Conservation (phyloP, 2,329 filamentous ascomycete genomes). For the Volutella citrinella region DNA sequence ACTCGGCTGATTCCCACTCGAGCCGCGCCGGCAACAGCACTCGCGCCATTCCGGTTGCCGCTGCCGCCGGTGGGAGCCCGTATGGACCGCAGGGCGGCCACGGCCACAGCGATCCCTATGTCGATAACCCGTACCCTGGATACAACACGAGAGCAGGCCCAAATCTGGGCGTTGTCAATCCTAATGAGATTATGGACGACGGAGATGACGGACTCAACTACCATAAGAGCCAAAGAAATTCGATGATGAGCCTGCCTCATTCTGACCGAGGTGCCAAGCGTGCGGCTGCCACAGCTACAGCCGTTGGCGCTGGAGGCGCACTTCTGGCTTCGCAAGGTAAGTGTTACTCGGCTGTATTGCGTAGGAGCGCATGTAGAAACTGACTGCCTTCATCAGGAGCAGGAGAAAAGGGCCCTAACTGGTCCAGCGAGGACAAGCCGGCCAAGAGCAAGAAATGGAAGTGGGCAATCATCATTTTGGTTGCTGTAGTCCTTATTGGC, state of each 20-base stretch:
- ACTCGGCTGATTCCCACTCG: conserved; percentile 32
- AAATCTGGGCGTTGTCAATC: conserved; percentile 63
- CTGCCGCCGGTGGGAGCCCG: too few relatives aligned
- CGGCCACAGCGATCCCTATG: conserved; percentile 43
- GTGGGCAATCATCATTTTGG: conserved; percentile 63
- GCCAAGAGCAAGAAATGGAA: conserved; percentile 63
- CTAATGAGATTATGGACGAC: conserved; percentile 79
- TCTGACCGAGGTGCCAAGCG: conserved; percentile 31
- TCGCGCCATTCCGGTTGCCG: conserved; percentile 33
- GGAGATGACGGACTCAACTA: conserved; percentile 78
- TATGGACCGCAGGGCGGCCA: conserved; percentile 36
- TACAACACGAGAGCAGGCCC: conserved; percentile 45
- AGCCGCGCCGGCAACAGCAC: conserved; percentile 32
- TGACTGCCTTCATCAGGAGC: too few relatives aligned
- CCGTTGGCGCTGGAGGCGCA: conserved; percentile 42
- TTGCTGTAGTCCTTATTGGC: conserved; percentile 64
- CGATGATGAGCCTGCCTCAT: conserved; percentile 57
- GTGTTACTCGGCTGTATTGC: too few relatives aligned
- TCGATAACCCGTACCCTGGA: conserved; percentile 66
- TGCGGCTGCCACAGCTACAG: conserved; percentile 37
- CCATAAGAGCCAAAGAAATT: conserved; percentile 45
- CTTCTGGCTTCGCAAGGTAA: too few relatives aligned
- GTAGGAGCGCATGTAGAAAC: too few relatives aligned
- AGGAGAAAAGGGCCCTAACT: too few relatives aligned
- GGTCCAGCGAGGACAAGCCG: too few relatives aligned